Percentiles rank a stretch among this genome's conserved stretches.
These are phyloP conservation scores for Calonectria leucothoes DNA, from an alignment of 2,329 filamentous ascomycete genomes.

Conservation along the genomic window DNA sequence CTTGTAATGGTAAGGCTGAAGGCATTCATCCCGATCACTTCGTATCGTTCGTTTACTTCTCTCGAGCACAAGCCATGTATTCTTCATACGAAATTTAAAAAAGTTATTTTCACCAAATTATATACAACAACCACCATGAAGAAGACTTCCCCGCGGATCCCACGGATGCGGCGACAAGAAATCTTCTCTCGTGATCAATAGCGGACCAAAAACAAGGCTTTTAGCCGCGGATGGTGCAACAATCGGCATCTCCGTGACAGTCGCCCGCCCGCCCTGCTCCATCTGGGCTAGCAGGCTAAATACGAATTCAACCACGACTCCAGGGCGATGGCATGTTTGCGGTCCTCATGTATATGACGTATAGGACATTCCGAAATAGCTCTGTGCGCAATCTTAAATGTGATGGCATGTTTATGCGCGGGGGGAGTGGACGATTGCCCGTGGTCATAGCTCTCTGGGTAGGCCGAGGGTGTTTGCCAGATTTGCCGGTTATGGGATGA, in stretches of 20 bases:
- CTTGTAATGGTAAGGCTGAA: background rate
- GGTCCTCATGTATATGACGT: background rate
- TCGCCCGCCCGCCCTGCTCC: background rate
- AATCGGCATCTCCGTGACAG: background rate
- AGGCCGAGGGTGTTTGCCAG: background rate
- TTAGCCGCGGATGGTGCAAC: background rate
- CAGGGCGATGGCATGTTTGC: background rate
- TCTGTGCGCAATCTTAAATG: background rate
- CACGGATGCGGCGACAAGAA: background rate
- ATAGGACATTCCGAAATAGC: background rate
- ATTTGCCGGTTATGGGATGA: background rate
- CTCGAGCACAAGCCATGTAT: too few species aligned
- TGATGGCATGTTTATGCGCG: background rate
- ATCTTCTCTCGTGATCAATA: background rate
- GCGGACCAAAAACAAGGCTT: background rate
- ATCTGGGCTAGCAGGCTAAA: background rate
- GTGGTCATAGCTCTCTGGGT: background rate
- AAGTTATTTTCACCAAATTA: too few species aligned
- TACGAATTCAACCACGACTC: background rate
- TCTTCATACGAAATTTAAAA: too few species aligned
- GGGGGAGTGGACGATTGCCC: background rate
- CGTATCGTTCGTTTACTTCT: too few species aligned
- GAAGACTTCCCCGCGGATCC: background rate
- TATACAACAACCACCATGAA: background rate
- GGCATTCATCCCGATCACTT: too few species aligned